Base-by-base conservation (phyloP, 2,329 filamentous ascomycete genomes). In the Monosporascus sp. region DNA sequence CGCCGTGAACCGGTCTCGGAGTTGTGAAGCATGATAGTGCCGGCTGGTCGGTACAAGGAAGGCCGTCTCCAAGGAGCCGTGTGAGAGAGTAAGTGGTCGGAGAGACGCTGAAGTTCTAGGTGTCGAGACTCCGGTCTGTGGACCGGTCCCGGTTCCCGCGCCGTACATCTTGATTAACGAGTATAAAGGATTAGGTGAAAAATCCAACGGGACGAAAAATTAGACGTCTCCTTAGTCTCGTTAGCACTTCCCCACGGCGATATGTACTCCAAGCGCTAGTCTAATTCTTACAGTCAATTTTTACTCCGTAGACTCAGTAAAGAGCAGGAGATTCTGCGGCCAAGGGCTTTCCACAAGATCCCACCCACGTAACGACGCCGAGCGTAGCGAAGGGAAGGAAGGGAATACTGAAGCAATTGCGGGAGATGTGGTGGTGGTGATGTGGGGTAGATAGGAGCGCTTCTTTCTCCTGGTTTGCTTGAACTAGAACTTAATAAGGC, bases 81-180 rank as follows among this genome's bases (percentile, higher is more conserved):
- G 94, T 61, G 85, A 82, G 68, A 99, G 82, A 65, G 89, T 90
- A 68, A 99, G 84, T 58, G 94, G 93, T 62, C 94, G 89, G 61
- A 97, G 85, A 60, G 93, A 96, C 61, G 91, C 86, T 64, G 89
- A 94, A 53, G 93, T 96, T 75, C 94, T 88, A 65, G 94, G 94
- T 64, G 94, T 99, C 62, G 92, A 95, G 69, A 96, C 91, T 75
- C 94, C 94, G 77, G 94, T 99, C 75, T 96, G 92, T 57, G 89
- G 85, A 75, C 88, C 89, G 55, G 86, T 89, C 65, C 78, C 81
- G 67, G 88, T 85, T 3, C 42, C 42, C 24, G 42, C 42, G 74
- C 89, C 89, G 83, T 94, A 95, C 91, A 96, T 96, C 72, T 66
- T 83, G 74, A 62, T 45, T 27, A 62, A 64, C 62, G 70, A 70